Percentiles rank a stretch among this genome's conserved stretches.
Conservation (phyloP, 1,139 yeast genomes). For the Sugiyamaella pinicola region DNA sequence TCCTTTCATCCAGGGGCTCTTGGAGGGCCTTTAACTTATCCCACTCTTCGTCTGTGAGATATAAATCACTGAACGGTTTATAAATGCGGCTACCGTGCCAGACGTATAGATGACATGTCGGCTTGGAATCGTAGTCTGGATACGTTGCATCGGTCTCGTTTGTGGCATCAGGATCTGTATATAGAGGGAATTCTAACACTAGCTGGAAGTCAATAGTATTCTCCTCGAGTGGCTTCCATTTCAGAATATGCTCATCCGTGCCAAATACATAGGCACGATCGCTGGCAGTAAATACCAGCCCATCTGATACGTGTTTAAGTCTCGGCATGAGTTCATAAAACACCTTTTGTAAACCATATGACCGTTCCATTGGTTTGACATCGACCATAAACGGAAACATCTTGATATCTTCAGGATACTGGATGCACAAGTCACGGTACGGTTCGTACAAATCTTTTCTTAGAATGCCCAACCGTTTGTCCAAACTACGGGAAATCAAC, state of each 20-base stretch:
- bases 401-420: constrained; percentile 70
- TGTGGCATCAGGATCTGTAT: constrained; percentile 68
- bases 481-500: constrained; percentile 68
- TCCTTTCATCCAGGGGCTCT: constrained; percentile 88
- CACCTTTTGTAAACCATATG: constrained; percentile 79
- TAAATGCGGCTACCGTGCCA: constrained; percentile 76
- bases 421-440: constrained; percentile 65
- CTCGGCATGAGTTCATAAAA: constrained; percentile 65
- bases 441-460: constrained; percentile 84
- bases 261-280: constrained; percentile 86
- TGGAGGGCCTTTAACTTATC: constrained; percentile 63
- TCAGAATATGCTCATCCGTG: constrained; percentile 72
- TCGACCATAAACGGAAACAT: constrained; percentile 84
- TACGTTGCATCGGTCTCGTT: constrained; percentile 55
- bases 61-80: constrained; percentile 65
- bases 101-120: constrained; percentile 62
- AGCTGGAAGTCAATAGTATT: constrained; percentile 88
- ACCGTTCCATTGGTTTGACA: constrained; percentile 82
- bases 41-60: constrained; percentile 78
- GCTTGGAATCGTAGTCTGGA: constrained; percentile 79
- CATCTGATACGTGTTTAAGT: constrained; percentile 88
- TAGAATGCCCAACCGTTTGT: constrained; percentile 83
- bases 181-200: constrained; percentile 64
- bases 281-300: constrained; percentile 89
- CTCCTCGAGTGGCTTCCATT: constrained; percentile 98